Conservation (phyloP, 768 basidiomycete genomes). For the Russula sp. region DNA sequence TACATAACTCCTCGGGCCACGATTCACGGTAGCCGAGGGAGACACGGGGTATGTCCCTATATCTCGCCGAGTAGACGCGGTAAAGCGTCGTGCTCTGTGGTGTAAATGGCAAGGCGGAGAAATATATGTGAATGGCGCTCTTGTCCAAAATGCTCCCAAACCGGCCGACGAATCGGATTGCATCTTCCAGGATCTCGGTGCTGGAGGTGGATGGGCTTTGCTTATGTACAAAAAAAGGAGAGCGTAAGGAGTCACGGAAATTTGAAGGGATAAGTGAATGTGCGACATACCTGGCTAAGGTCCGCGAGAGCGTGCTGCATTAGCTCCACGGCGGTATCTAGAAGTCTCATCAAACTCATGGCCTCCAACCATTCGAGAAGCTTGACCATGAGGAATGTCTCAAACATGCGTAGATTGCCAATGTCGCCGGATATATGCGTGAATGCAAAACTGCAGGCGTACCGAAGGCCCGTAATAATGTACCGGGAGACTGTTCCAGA, state of each 20-base stretch:
- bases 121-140: constrained; percentile 11
- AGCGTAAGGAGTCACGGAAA: background rate
- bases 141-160: constrained; percentile 11
- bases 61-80: constrained; percentile 11
- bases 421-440: background rate
- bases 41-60: constrained; percentile 19
- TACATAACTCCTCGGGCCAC: constrained; percentile 19
- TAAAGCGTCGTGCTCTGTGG: constrained; percentile 13
- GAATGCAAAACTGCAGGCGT: constrained; percentile 6
- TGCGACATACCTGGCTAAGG: background rate
- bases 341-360: constrained; percentile 2
- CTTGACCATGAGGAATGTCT: constrained; percentile 11
- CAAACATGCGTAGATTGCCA: constrained; percentile 4
- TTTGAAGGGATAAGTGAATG: background rate
- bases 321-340: constrained; percentile 9
- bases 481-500: background rate
- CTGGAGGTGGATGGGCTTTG: background rate
- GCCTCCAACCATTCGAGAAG: constrained; percentile 15
- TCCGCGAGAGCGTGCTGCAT: constrained; percentile 1
- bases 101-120: constrained; percentile 10
- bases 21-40: constrained; percentile 24
- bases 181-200: constrained; percentile 12
- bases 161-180: constrained; percentile 7
- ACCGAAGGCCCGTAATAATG: constrained; percentile 5
- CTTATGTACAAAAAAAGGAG: background rate